Evolutionary conservation across 2,329 filamentous ascomycete species (phyloP), one percentile per base, ranked within the genome.

Genomic region (Clonostachys byssicola): DNA sequence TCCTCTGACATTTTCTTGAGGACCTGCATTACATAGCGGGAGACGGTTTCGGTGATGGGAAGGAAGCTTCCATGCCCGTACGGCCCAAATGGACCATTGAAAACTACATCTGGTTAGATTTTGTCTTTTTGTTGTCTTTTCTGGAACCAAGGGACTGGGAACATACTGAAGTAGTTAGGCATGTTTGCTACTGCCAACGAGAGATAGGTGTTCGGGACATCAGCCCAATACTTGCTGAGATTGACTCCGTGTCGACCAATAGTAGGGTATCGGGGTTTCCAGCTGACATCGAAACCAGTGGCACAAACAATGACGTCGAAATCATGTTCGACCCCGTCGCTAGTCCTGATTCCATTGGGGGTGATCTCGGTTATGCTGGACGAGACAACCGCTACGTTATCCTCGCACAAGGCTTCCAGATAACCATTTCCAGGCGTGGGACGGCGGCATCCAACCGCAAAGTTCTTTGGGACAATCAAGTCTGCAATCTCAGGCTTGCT

Each of bases 261-360:
- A 30, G 34, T 33, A 30, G 42, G 42, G 20, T 30, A 43, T 13
- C 42, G 23, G 13, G 42, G 42, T 12, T 30, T 13, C 18, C 23
- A 43, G 17, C 18, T 30, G 18, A 70, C 70, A 53, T 79, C 70
- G 54, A 78, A 80, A 5, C 76, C 75, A 1, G 75, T 79, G 34
- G 76, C 77, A 51, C 76, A 79, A 45, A 81, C 64, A 33, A 82
- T 73, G 30, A 67, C 70, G 53, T 83, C 80, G n/a, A 80, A 68
- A 43, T 74, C 65, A 42, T 75, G 54, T 14, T 72, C 56, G 43
- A 68, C 5, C 2, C 60, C 62, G 40, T 65, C 57, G 3, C 47
- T 47, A 2, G 56, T 59, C 17, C 46, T 53, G 12, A 68, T 56
- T 1, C 65, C 62, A 2, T 54, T 57, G 33, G 56, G 49, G 5